Evolutionary conservation across 768 basidiomycete genomes (phyloP), one percentile per base, ranked within the genome.

Genomic region (Pholiota conissans): DNA sequence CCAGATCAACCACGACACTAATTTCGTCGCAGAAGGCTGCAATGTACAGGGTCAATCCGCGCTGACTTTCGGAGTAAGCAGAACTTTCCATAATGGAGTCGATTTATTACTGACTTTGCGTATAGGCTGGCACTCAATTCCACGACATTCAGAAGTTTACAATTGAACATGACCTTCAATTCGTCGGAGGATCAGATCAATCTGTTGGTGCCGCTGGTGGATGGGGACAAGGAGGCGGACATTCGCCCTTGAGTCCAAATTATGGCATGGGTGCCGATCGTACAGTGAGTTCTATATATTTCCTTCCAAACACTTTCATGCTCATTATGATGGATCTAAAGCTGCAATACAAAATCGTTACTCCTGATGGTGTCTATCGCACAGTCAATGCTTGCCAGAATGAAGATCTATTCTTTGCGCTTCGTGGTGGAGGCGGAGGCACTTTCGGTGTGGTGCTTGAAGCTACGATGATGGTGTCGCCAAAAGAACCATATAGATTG

Each of bases 311-410:
- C 2, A 16, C 29, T 0, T 14, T 13, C 18, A 26, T 13, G 34
- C 37, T 55, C n/a, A 63, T 22, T 9, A 9, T 3, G 18, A 3
- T 50, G 2, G 40, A 1, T 48, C 8, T 32, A 39, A 53, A 79
- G 76, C 72, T 83, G 2, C 71, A 85, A 65, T 78, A 75, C 66
- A 79, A 79, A 57, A 68, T 84, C 3, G 82, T 84, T 5, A 83
- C 82, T 1, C 81, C 84, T 0, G 80, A 82, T 63, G 84, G 83
- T 0, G 57, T 69, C 24, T 69, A 69, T 59, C 74, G 78, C 27
- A 73, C 71, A 0, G 82, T 71, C 3, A 84, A 82, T 65, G 74
- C 71, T 11, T 79, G 78, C 47, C 75, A 83, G 62, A 80, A 83
- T 57, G 56, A 71, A 53, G 82, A 84, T 67, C 73, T 84, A 0